Conservation (phyloP, 192 early-diverging fungal genomes). For the Backusella parvicylindrica region DNA sequence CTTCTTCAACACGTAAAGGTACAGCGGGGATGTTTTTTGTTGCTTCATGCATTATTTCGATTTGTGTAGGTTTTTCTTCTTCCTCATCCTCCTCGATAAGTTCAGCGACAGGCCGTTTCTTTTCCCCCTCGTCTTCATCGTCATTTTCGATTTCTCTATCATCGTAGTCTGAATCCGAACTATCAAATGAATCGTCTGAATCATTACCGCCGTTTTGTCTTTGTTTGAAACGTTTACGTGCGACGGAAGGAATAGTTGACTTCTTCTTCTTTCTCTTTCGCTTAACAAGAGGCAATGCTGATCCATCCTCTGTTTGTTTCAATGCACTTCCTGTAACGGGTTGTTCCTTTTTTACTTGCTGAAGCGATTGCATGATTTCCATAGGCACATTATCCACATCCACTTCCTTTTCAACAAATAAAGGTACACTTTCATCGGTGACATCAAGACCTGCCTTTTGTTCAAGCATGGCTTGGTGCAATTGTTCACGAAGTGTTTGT, state of each 20-base stretch:
- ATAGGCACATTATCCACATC: slow-evolving; percentile 15
- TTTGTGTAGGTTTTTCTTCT: slow-evolving; percentile 21
- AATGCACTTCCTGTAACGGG: slow-evolving; percentile 43
- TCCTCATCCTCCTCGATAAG: slow-evolving; percentile 27
- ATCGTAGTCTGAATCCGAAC: slow-evolving; percentile 65
- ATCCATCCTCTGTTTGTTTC: slow-evolving; percentile 37
- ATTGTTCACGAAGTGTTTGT: slow-evolving; percentile 65
- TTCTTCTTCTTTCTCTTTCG: slow-evolving; percentile 51
- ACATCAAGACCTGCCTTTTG: slow-evolving; percentile 58
- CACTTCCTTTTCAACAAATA: slow-evolving; percentile 54
- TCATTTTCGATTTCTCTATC: neutral
- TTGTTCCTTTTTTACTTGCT: slow-evolving; percentile 20
- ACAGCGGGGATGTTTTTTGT: slow-evolving; percentile 21
- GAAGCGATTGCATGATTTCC: neutral
- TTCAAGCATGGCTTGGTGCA: slow-evolving; percentile 63
- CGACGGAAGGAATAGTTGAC: slow-evolving; percentile 36
- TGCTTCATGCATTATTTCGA: slow-evolving; percentile 32
- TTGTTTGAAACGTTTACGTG: slow-evolving; percentile 26
- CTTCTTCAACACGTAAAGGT: slow-evolving; percentile 17
- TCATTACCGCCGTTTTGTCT: slow-evolving; percentile 24
- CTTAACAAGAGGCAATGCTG: slow-evolving; percentile 36
- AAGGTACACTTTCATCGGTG: slow-evolving; percentile 54
- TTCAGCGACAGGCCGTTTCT: slow-evolving; percentile 37
- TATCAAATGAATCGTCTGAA: slow-evolving; percentile 66
- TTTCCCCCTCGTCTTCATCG: slow-evolving; percentile 24